Evolutionary conservation across 2,329 filamentous ascomycete species (phyloP), one percentile per base, ranked within the genome.

Genomic region (Apiospora aurea): DNA sequence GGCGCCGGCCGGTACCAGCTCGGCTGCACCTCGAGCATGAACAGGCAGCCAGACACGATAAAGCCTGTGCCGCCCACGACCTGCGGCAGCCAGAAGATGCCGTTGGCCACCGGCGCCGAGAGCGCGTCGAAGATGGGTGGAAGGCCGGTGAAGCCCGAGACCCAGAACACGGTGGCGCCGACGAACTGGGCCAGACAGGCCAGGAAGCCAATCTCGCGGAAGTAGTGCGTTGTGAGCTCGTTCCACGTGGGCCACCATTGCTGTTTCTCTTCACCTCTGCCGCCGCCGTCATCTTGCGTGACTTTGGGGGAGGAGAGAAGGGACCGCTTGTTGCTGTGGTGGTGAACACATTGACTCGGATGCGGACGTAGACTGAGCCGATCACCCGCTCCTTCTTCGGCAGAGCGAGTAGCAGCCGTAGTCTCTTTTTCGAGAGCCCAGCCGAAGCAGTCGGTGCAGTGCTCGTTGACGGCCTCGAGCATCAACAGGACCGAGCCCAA

Each of bases 401-500:
- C 18, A 1, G 29, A 10, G 29, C 5, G 57, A 8, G 18, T 7
- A 41, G 57, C 34, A 16, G 34, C 16, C 47, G 43, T 82, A 2
- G 88, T 53, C 0, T 83, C 84, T 29, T 84, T 83, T 74, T 92
- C 87, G 1, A 93, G 75, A 0, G 91, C 91, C 90, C 90, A 93
- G 4, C 91, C 91, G 77, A 93, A 93, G 78, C 91, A 93, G 16
- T 87, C 89, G 0, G 86, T 82, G 16, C 87, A 83, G 75, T 92
- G 89, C 76, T 90, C 89, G 77, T 93, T 93, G n/a, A 92, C 84
- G 4, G 91, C 91, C 79, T 93, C 91, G 1, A 92, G 81, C 80
- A 93, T 84, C 38, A 93, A 83, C 1, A 93, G 79, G 1, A 93
- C 77, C 47, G 88, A 90, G 0, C 91, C 91, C 4, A 91, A 70